Base-by-base conservation (phyloP, 805 yeast species). In the Saccharomycopsis sp. region DNA sequence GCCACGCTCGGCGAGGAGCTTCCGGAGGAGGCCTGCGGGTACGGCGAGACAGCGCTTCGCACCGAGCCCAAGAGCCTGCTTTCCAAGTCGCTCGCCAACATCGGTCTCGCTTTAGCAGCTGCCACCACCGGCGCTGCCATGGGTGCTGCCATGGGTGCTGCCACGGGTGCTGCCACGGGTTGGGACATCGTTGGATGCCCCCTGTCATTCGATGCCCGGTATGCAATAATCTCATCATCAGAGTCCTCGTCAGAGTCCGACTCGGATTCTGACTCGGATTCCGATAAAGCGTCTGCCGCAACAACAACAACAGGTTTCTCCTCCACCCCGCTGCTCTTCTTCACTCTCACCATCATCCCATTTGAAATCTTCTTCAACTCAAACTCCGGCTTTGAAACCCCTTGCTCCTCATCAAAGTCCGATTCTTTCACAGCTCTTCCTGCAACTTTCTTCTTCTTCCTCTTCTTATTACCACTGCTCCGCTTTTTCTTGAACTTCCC, bases 21-120 rank as follows among this genome's bases (percentile, higher is more conserved):
- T n/a, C n/a, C n/a, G n/a, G n/a, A n/a, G n/a, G n/a, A n/a, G n/a
- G n/a, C n/a, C n/a, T n/a, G n/a, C n/a, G n/a, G n/a, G n/a, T n/a
- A n/a, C n/a, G n/a, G n/a, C n/a, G n/a, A n/a, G n/a, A n/a, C n/a
- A n/a, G n/a, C n/a, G n/a, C n/a, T n/a, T n/a, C n/a, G n/a, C n/a
- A n/a, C n/a, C n/a, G n/a, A n/a, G n/a, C 35, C 13, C 30, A 35
- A 6, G 15, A 35, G 21, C 2, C 17, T 22, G 12, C 13, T 23
- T 13, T 35, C 38, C 17, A 35, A 26, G 6, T 35, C 32, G 18
- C 31, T 26, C 10, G 38, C 38, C 21, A 35, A 15, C 30, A 35
- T 6, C 16, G 31, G 31, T 9, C 37, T 33, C 9, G 27, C 9
- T 10, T 10, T 12, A 9, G 34, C 18, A 13, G 15, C 15, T 25